Evolutionary conservation across 1,139 yeast genomes (phyloP).

Genomic region (Groenewaldozyma sp.): DNA sequence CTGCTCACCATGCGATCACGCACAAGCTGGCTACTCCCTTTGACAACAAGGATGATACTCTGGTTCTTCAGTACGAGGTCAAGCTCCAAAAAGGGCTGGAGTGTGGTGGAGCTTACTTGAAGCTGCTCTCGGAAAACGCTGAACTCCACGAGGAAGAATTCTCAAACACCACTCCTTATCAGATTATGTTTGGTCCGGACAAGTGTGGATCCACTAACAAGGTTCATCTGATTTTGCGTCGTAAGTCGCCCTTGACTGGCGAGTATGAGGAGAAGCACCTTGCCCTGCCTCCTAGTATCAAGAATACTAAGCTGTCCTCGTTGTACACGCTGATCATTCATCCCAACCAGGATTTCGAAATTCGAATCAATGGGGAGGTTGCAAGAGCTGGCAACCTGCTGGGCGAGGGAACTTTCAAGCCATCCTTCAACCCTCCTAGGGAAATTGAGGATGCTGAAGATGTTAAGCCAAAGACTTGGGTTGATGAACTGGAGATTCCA

Average conservation of each 20-base stretch:
- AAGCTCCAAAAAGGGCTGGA: constrained; percentile 66
- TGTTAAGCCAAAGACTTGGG: constrained; percentile 72
- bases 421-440: constrained; percentile 55
- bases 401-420: constrained; percentile 44
- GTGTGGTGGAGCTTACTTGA: constrained; percentile 87
- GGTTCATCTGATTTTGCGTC: constrained; percentile 64
- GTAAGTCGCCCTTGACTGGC: constrained; percentile 48
- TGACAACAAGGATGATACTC: constrained; percentile 47
- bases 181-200: constrained; percentile 93
- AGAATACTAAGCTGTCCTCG: constrained; percentile 44
- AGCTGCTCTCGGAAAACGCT: constrained; percentile 46
- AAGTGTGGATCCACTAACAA: constrained; percentile 73
- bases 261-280: constrained; percentile 61
- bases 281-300: constrained; percentile 56
- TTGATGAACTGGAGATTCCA: constrained; percentile 51
- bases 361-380: constrained; percentile 71
- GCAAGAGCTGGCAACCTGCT: constrained; percentile 61
- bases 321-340: constrained; percentile 69
- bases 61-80: constrained; percentile 83
- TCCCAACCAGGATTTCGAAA: constrained; percentile 59
- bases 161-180: constrained; percentile 59
- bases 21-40: constrained; percentile 46
- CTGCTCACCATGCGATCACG: constrained; percentile 74
- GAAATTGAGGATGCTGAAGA: constrained; percentile 56
- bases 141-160: constrained; percentile 40